Percentiles rank a stretch among this genome's conserved stretches.
Conservation (phyloP, 2,329 filamentous ascomycete genomes). For the Stemphylium vesicarium region DNA sequence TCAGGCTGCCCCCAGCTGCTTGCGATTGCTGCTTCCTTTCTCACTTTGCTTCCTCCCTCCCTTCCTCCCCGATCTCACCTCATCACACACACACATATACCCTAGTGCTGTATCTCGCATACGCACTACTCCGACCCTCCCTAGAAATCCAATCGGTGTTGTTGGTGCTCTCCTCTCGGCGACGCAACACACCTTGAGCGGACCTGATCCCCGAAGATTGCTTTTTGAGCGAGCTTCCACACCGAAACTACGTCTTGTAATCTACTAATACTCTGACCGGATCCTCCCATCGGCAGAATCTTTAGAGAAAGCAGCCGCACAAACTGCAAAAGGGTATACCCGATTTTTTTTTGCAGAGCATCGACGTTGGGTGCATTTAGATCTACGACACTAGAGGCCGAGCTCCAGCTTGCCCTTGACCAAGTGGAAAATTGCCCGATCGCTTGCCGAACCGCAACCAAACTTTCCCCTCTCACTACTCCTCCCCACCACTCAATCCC, state of each 20-base stretch:
- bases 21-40: conserved; percentile 1
- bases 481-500: conserved; percentile 20
- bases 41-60: conserved; percentile 7
- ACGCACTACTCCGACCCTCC: conserved; percentile 10
- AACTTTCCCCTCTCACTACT: conserved; percentile 15
- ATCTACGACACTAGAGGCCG: conserved; percentile 31
- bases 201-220: conserved; percentile 5
- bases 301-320: conserved; percentile 5
- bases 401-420: conserved; percentile 28
- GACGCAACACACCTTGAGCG: conserved; percentile 12
- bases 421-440: conserved; percentile 34
- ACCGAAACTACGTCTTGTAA: conserved; percentile 17
- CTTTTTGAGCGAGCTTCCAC: conserved; percentile 9
- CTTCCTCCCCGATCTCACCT: conserved; percentile 1
- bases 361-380: conserved; percentile 9
- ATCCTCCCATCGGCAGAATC: conserved; percentile 27
- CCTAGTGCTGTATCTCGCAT: conserved; percentile 13
- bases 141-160: conserved; percentile 18
- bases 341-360: conserved; percentile 5
- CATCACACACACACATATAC: conserved; percentile 3
- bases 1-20: conserved; percentile 2
- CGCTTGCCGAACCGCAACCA: conserved; percentile 20
- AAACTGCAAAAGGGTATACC: background rate
- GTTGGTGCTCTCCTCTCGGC: conserved; percentile 26
- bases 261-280: conserved; percentile 31